A percentile compares a stretch with the other conserved stretches of the same genome.
Evolutionary conservation across 371 early-diverging fungal species (phyloP).

Genomic region (Zancudomyces culisetae): DNA sequence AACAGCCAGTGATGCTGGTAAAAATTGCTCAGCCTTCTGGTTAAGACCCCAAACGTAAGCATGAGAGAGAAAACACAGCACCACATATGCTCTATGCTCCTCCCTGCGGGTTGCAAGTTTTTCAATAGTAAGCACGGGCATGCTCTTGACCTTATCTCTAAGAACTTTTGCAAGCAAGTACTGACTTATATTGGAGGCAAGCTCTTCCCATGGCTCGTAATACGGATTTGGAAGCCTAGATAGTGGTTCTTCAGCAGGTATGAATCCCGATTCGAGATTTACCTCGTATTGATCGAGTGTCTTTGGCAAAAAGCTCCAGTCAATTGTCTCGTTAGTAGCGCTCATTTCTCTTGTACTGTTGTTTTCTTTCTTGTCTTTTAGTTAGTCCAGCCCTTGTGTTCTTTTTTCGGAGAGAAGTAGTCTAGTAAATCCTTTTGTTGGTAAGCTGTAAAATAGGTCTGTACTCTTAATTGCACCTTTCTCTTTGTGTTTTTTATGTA

Average conservation of each 20-base stretch:
- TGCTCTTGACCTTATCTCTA: slow-evolving; percentile 46
- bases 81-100: slow-evolving; percentile 63
- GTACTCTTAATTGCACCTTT: too few relatives aligned
- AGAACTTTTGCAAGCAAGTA: slow-evolving; percentile 57
- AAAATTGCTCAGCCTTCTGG: slow-evolving; percentile 44
- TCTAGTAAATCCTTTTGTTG: too few relatives aligned
- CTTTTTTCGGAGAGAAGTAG: too few relatives aligned
- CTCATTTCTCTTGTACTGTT: too few relatives aligned
- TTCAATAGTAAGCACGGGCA: slow-evolving; percentile 49
- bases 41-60: slow-evolving; percentile 70
- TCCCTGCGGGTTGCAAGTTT: slow-evolving; percentile 36
- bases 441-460: too few relatives aligned
- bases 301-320: background rate
- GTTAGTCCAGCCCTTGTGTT: background rate
- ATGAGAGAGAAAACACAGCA: slow-evolving; percentile 73
- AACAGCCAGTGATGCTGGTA: slow-evolving; percentile 64
- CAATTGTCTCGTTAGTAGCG: too few relatives aligned
- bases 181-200: slow-evolving; percentile 56
- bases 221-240: slow-evolving; percentile 43
- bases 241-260: slow-evolving; percentile 58
- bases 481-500: too few relatives aligned
- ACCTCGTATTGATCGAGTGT: slow-evolving; percentile 62
- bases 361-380: too few relatives aligned
- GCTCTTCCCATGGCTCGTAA: slow-evolving; percentile 73
- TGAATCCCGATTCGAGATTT: slow-evolving; percentile 60